These are phyloP conservation scores for Prunus mume DNA, from an alignment of 306 rosid species.

Conservation along the genomic window DNA sequence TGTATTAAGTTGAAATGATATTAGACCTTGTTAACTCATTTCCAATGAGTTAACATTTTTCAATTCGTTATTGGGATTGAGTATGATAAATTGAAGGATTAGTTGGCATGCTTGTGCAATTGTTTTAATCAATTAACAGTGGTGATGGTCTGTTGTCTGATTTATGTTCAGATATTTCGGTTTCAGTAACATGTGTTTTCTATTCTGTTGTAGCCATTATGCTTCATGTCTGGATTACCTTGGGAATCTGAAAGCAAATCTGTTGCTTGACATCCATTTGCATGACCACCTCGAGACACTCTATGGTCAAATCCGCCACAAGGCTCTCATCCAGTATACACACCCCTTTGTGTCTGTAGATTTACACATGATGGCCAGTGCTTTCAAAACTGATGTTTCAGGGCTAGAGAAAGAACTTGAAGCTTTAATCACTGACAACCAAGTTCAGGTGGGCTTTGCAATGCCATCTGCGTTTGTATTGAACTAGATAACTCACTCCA, in stretches of 20 bases:
- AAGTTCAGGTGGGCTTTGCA: slow-evolving; percentile 72
- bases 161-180: neutral
- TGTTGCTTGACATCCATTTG: slow-evolving; percentile 84
- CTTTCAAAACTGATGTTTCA: slow-evolving; percentile 85
- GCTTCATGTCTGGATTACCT: slow-evolving; percentile 97
- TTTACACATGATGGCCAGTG: slow-evolving; percentile 86
- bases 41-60: neutral
- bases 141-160: neutral
- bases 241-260: slow-evolving; percentile 83
- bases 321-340: slow-evolving; percentile 92
- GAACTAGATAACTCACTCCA: neutral
- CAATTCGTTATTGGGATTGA: neutral
- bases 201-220: slow-evolving; percentile 65
- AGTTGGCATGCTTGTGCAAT: neutral
- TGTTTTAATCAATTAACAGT: neutral
- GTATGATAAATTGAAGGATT: neutral
- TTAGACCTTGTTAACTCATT: neutral
- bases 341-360: slow-evolving; percentile 96
- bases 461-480: slow-evolving; percentile 7
- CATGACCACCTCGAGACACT: slow-evolving; percentile 92
- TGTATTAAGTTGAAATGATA: neutral
- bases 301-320: slow-evolving; percentile 92
- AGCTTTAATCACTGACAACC: slow-evolving; percentile 89
- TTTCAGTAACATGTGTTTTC: neutral
- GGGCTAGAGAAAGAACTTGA: slow-evolving; percentile 98